phyloP scores from a whole-genome alignment of 441 rosid genomes.

The Kokia cookei region DNA sequence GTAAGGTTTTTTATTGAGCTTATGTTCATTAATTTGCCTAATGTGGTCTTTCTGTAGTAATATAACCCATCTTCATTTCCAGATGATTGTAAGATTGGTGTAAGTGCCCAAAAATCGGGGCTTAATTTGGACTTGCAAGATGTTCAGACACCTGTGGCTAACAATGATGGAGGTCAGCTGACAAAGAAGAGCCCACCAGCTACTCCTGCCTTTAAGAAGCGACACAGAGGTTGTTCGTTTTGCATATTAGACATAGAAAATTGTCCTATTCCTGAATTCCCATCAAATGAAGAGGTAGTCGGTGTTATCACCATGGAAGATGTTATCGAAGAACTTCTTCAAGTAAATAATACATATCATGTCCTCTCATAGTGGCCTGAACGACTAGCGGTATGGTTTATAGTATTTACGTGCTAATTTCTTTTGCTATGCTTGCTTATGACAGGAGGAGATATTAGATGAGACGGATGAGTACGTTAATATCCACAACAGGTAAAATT shows the following conservation, averaged over 20 bases:
- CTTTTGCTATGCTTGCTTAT: slow-evolving; percentile 5
- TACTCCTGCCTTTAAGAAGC: slow-evolving; percentile 65
- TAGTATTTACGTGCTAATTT: background rate
- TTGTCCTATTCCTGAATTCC: slow-evolving; percentile 55
- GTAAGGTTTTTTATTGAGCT: background rate
- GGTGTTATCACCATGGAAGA: slow-evolving; percentile 95
- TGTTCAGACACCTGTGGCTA: slow-evolving; percentile 20
- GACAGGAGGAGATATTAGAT: slow-evolving; percentile 70
- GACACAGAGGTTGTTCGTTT: slow-evolving; percentile 79
- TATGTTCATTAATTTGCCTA: background rate
- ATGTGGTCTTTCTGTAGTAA: slow-evolving; percentile 4
- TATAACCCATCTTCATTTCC: slow-evolving; percentile 4
- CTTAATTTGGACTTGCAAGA: slow-evolving; percentile 33
- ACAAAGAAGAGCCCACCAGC: slow-evolving; percentile 43
- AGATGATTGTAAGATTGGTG: slow-evolving; percentile 23
- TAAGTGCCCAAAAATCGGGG: slow-evolving; percentile 19
- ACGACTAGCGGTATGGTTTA: background rate
- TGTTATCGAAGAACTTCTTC: slow-evolving; percentile 90
- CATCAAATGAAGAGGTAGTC: slow-evolving; percentile 61
- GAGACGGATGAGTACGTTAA: slow-evolving; percentile 75
- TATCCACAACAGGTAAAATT: slow-evolving; percentile 56
- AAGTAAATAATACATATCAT: slow-evolving; percentile 28
- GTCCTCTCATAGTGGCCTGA: background rate
- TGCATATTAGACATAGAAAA: slow-evolving; percentile 83
- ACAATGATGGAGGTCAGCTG: slow-evolving; percentile 35